Evolutionary conservation across 106 monocot genomes (phyloP).

Genomic region (Apostasia ramifera): DNA sequence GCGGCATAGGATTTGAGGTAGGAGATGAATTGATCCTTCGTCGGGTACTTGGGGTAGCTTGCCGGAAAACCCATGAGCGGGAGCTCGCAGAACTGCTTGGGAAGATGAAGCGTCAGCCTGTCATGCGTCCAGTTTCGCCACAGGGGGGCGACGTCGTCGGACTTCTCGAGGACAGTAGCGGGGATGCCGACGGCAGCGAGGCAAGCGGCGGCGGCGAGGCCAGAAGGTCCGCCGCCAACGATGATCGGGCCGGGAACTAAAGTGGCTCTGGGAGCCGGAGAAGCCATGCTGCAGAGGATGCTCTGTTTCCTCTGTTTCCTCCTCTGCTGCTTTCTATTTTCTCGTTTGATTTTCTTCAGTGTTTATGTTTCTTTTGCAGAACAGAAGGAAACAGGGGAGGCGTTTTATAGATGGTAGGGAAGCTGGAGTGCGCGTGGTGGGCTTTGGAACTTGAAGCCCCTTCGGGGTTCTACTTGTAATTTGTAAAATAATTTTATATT

Average conservation of each 20-base stretch:
- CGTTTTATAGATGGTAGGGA: conserved; percentile 1
- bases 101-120: conserved; percentile 80
- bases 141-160: conserved; percentile 65
- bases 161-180: conserved; percentile 58
- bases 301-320: background rate
- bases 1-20: conserved; percentile 68
- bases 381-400: background rate
- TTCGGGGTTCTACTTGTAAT: too few species aligned
- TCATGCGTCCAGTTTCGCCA: conserved; percentile 84
- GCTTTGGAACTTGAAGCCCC: too few species aligned
- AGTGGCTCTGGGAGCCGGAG: conserved; percentile 3
- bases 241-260: conserved; percentile 63
- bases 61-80: conserved; percentile 61
- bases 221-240: conserved; percentile 85
- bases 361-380: background rate
- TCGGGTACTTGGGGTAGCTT: conserved; percentile 79
- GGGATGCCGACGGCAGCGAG: conserved; percentile 54
- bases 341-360: background rate
- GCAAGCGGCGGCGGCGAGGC: conserved; percentile 85
- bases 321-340: background rate
- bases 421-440: background rate
- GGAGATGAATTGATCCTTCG: conserved; percentile 75
- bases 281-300: background rate
- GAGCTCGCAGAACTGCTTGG: conserved; percentile 81
- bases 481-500: too few species aligned